Base-by-base conservation (phyloP, 306 rosid species). In the Dalbergia oliveri region DNA sequence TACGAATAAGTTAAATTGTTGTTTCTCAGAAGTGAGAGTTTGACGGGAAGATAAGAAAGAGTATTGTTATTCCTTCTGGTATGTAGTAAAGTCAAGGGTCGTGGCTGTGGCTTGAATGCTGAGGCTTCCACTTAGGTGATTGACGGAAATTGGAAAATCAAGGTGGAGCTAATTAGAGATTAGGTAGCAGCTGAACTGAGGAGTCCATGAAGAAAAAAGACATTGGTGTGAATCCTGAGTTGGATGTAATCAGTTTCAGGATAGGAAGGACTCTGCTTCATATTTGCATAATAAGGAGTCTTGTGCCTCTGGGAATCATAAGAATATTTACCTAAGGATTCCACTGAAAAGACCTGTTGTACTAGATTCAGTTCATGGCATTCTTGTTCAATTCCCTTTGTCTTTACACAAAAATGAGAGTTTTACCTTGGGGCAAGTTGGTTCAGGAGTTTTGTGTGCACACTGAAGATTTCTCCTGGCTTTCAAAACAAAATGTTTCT, bases 121-220 rank as follows among this genome's bases (percentile, higher is more conserved):
- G 89, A 86, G 65, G 43, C 88, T 58, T 75, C 87, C 0, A 89
- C 89, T 5, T 45, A 71, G 84, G 85, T 87, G 70, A 90, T 9
- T 23, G 94, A 91, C 76, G 92, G 97, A 72, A 89, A 89, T 81
- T 70, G 92, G 97, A 72, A 89, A 89, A 83, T 70, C 84, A 13
- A 78, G 41, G 41, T 9, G 10, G 8, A 43, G 47, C 47, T 6
- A 43, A 43, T 43, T 43, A 43, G 47, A 43, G 47, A 43, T 43
- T 5, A 43, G 11, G 10, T 43, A 43, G 3, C 47, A 43, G 47
- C 47, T 43, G 47, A 43, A 43, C 11, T 43, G 47, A 43, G 0
- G 10, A 6, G 47, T 6, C 47, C 47, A 43, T 5, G 47, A 43
- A 43, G 47, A 43, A 43, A 9, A 43, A 43, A 6, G 47, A 8